A percentile compares a stretch with the other conserved stretches of the same genome.
Conservation (phyloP, 257 asterid species). For the Thymus quinquecostatus region DNA sequence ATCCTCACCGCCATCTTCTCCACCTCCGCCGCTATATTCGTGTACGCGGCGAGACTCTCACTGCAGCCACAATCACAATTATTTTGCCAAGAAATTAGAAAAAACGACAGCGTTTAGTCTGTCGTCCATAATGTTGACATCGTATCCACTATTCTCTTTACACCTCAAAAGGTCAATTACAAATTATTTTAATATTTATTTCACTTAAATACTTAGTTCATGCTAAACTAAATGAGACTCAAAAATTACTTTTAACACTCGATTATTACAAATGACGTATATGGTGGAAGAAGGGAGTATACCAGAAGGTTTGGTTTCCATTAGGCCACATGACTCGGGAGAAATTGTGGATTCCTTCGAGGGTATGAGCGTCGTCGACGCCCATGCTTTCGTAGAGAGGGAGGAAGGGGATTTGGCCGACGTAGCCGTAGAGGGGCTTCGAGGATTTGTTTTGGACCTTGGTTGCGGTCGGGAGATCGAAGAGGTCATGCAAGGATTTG, state of each 20-base stretch:
- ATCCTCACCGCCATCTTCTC: conserved; percentile 56
- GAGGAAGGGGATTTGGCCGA: conserved; percentile 67
- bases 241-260: no score
- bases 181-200: no score
- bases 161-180: no score
- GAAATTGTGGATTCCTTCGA: conserved; percentile 50
- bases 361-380: conserved; percentile 63
- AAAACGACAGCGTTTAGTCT: no score
- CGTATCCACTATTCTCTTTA: no score
- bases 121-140: no score
- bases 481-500: conserved; percentile 45
- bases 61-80: conserved; percentile 27
- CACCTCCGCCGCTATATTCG: conserved; percentile 59
- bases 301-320: conserved; percentile 63
- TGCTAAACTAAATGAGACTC: no score
- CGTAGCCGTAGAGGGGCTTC: conserved; percentile 75
- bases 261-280: no score
- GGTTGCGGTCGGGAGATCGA: conserved; percentile 61
- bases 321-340: conserved; percentile 67
- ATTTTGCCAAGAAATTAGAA: no score
- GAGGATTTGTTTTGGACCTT: conserved; percentile 67
- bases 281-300: background rate
- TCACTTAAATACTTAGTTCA: no score
- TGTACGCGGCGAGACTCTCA: conserved; percentile 43
- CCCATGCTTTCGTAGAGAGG: conserved; percentile 88